These are phyloP conservation scores for Cercospora zeae-maydis DNA, from an alignment of 2,329 filamentous ascomycete species.

Conservation along the genomic window DNA sequence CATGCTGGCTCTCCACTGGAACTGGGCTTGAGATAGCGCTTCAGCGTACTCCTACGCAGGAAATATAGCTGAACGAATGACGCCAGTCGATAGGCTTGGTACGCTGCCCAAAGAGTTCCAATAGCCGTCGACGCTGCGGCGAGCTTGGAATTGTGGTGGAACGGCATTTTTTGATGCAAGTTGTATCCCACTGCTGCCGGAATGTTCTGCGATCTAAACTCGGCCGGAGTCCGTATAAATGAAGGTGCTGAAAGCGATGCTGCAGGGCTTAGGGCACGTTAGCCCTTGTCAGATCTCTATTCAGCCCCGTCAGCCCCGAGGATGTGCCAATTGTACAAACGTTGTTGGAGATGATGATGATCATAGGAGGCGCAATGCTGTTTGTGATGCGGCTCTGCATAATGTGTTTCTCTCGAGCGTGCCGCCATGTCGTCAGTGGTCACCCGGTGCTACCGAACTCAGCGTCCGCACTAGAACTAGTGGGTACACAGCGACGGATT, in stretches of 20 bases:
- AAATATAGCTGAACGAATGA: constrained; percentile 29
- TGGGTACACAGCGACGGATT: not conserved
- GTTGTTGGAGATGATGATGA: not conserved
- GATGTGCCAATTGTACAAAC: not conserved
- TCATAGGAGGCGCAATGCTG: not conserved
- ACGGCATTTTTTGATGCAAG: not conserved
- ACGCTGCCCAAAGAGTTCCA: constrained; percentile 22
- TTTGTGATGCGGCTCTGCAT: not conserved
- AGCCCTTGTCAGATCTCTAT: not conserved
- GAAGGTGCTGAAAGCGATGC: not conserved
- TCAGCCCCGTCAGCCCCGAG: not conserved
- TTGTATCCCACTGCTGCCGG: not conserved
- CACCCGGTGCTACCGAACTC: not conserved
- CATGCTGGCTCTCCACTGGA: constrained; percentile 17
- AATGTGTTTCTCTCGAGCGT: not conserved
- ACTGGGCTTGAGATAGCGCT: constrained; percentile 20
- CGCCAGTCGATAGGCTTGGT: constrained; percentile 23
- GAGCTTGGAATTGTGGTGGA: not conserved
- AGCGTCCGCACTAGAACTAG: not conserved
- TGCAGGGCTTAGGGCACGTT: not conserved
- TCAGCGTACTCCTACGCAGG: constrained; percentile 26
- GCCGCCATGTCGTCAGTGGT: not conserved
- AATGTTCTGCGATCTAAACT: not conserved
- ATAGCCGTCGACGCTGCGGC: constrained; percentile 13
- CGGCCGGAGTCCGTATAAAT: not conserved